Evolutionary conservation across 108 stramenopile genomes (phyloP), one percentile per base, ranked within the genome.

Genomic region (Skeletonema potamos): DNA sequence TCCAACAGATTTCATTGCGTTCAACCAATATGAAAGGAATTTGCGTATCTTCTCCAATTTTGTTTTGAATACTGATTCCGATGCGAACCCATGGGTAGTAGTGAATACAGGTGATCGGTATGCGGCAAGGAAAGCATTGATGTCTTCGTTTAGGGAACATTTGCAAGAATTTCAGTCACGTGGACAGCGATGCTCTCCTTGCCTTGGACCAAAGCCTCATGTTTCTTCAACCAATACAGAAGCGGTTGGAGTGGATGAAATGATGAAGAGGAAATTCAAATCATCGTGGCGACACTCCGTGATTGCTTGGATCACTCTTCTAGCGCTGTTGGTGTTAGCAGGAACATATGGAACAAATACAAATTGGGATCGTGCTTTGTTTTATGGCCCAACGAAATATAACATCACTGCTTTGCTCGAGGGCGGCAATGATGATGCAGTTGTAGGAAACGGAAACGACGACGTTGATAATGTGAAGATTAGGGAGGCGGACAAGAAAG

Each of bases 1-100:
- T 74, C 91, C 91, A 10, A 89, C 91, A 3, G 91, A 92, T 60
- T 92, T 92, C 74, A 62, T 89, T 32, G 91, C 91, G 0, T 89
- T 92, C 73, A 92, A 92, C 63, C 72, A 77, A 18, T 92, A 92
- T 57, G 70, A 88, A 33, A 58, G 75, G 24, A 92, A 92, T 67
- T 70, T 92, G 11, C 29, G 68, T 6, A 85, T 74, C 18, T 92
- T 92, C 57, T 63, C 70, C 13, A 84, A 84, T 12, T 72, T 89
- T 64, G 91, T 73, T 10, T 59, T 84, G 27, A 84, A 88, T 51
- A 92, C 91, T 6, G 85, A 91, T 63, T 34, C 64, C 15, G 64
- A 74, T 36, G 54, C 46, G 10, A 70, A 74, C 34, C 79, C 76
- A 34, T 74, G 64, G 58, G 59, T 65, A 11, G 69, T 61, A 6